These are phyloP conservation scores for Geum urbanum DNA, from an alignment of 306 rosid species.

Conservation along the genomic window DNA sequence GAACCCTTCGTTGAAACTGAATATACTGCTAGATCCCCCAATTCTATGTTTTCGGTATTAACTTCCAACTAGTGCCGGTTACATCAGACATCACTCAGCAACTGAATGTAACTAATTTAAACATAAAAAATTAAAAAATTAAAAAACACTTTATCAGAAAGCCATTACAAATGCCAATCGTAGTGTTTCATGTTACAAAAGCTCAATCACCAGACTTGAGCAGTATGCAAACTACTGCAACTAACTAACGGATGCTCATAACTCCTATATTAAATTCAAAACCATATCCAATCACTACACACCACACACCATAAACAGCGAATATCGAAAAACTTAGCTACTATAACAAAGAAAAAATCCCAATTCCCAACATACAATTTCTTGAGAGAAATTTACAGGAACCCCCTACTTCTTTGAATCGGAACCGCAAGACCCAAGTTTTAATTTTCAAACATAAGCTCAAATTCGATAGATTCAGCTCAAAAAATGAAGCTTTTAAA, in stretches of 20 bases:
- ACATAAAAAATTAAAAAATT: no score
- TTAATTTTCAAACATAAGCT: neutral
- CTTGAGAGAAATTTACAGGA: neutral
- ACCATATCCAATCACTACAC: neutral
- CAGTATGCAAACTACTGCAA: neutral
- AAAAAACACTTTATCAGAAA: neutral
- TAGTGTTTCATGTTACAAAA: neutral
- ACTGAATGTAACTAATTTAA: neutral
- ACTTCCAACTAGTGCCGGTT: neutral
- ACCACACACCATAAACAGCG: no score
- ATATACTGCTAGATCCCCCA: neutral
- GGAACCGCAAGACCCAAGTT: neutral
- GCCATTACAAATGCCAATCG: neutral
- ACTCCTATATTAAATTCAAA: neutral
- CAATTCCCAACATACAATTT: neutral
- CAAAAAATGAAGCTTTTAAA: neutral
- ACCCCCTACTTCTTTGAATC: neutral
- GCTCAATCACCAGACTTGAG: neutral
- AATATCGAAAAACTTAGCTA: no score
- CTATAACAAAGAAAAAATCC: neutral
- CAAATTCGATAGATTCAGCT: neutral
- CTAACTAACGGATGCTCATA: neutral
- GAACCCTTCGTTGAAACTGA: neutral
- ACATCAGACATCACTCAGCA: neutral
- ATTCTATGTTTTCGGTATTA: neutral